Base-by-base conservation (phyloP, 192 early-diverging fungal species). In the Pilobolus umbonatus region DNA sequence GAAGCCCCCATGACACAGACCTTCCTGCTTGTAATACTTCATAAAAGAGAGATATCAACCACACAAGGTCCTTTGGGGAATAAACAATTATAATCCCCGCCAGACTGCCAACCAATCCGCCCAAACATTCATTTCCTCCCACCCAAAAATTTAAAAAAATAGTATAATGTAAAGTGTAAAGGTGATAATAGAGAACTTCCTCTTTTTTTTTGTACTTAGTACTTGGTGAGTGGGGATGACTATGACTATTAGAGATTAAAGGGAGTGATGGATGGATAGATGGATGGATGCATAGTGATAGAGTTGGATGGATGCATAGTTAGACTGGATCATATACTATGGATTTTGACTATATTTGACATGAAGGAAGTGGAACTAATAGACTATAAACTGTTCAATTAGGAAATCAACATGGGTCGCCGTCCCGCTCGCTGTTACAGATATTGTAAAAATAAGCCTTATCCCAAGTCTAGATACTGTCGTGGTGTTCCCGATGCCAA, bases 381-480 rank as follows among this genome's bases (percentile, higher is more conserved):
- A 26, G 15, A 43, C 38, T 29, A 10, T 12, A 9, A 0, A 2
- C 30, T 31, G 43, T 24, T 32, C 46, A 3, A 21, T n/a, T 35
- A 44, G 44, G 57, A 47, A 48, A 14, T 52, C 47, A 54, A 50
- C 64, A 94, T 98, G 95, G 95, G 92, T 92, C 93, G 95, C 67
- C 93, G 95, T 92, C 95, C 95, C 70, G 92, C 95, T 81, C 87
- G 92, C 67, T 98, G 95, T 84, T 98, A 95, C 83, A 84, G 95
- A 71, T 98, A 98, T 84, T 94, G 92, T 81, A 98, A 96, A 86
- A 96, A 96, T 92, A 98, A 98, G 88, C 95, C 93, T 66, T 98
- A 97, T 80, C 96, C 96, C 64, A 99, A 96, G 86, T 95, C 89
- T 58, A 88, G 91, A 55, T 98, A 90, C 88, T 92, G 85, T 83